Evolutionary conservation across 352 stramenopile species (phyloP).

Genomic region (Pythium pectinolyticum): DNA sequence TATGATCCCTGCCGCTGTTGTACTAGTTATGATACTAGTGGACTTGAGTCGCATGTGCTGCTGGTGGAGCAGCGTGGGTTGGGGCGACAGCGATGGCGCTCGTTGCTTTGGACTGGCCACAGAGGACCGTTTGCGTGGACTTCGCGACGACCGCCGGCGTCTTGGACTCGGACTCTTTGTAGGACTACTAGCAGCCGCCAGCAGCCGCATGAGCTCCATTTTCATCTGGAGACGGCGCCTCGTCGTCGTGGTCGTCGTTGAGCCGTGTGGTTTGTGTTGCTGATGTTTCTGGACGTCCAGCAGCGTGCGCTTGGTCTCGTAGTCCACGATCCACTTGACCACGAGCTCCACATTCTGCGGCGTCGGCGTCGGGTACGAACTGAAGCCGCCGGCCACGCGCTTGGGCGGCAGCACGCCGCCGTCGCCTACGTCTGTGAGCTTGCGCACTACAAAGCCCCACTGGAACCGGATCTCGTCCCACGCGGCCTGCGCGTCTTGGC

Average conservation of each 20-base stretch:
- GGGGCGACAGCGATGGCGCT: too few species aligned
- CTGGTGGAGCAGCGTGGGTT: too few species aligned
- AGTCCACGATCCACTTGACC: conserved; percentile 46
- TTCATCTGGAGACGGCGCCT: conserved; percentile 26
- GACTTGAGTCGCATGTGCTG: too few species aligned
- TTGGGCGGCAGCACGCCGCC: conserved; percentile 32
- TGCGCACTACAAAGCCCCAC: conserved; percentile 35
- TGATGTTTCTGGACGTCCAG: conserved; percentile 26
- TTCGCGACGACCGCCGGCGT: conserved; percentile 10
- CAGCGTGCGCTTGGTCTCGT: conserved; percentile 33
- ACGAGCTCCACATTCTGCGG: conserved; percentile 38
- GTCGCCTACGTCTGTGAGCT: conserved; percentile 37
- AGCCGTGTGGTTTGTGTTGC: background rate
- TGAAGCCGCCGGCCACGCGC: conserved; percentile 41
- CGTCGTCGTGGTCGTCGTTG: conserved; percentile 8
- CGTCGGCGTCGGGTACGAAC: conserved; percentile 35
- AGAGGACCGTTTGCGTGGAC: conserved; percentile 9
- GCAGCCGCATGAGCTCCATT: conserved; percentile 37
- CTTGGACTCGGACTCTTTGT: background rate
- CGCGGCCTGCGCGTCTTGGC: conserved; percentile 26
- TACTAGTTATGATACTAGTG: too few species aligned
- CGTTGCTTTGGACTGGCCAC: background rate
- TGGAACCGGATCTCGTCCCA: conserved; percentile 39
- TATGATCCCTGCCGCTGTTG: too few species aligned
- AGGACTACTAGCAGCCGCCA: conserved; percentile 12